Base-by-base conservation (phyloP, 2,329 filamentous ascomycete species). In the Penicillium capsulatum region DNA sequence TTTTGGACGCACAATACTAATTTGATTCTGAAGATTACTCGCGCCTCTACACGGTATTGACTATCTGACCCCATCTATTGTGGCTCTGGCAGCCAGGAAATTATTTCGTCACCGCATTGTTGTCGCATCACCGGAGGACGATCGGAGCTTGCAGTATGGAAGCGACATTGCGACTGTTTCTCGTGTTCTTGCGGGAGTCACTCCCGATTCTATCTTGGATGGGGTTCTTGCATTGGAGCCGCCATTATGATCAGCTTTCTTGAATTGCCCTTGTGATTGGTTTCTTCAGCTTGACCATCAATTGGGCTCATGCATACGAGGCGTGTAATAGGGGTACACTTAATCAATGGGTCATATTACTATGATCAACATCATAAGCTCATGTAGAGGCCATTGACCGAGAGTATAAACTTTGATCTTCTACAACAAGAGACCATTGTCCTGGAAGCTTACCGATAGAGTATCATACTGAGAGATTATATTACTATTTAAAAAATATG, bases 101-200 rank as follows among this genome's bases (percentile, higher is more conserved):
- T 77, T 94, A 16, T 98, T 94, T 59, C 74, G 84, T 13, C 92
- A 98, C 67, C 82, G 89, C 7, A 80, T 98, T 20, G 66, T 77
- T 10, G 76, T 96, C 39, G 79, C 84, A 0, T 66, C 68, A 1
- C 76, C 86, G 1, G 76, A 80, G 45, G 79, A 81, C 41, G 92
- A 97, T 68, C 76, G 89, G 33, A 96, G 89, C 61, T 76, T 95
- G 71, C 87, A 95, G 62, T 98, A 94, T 81, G 92, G 92, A 0
- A 96, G 91, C 62, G 81, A 84, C 37, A 51, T 84, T 0, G 73
- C 76, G 19, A 84, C 85, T 3, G 79, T 96, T 1, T 73, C 77
- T 48, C 72, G 75, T 11, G 52, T 89, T 34, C 66, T 96, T 2
- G 78, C 83, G 3, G 71, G 71, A 20, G 64, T 79, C 3, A 76